Evolutionary conservation across 805 yeast genomes (phyloP), one percentile per base, ranked within the genome.

Genomic region (Cyberlindnera bimundalis): DNA sequence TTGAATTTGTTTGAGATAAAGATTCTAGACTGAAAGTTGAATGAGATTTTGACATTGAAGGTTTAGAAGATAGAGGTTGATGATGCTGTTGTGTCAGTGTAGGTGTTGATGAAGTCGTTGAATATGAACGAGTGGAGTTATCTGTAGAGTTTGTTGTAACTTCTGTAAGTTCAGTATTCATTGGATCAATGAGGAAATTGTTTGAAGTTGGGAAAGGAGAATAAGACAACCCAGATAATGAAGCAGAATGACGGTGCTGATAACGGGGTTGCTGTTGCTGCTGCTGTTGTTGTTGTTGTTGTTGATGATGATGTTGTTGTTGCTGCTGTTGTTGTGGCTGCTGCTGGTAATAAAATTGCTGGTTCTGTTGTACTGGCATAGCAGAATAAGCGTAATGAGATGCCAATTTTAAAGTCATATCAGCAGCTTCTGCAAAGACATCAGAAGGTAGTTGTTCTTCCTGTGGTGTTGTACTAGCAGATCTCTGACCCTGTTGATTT

Each of bases 1-100:
- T 40, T 23, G 43, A 29, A 16, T 38, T 35, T 5, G 19, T 24
- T n/a, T 42, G 25, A 11, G 33, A n/a, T 2, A 39, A 75, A n/a
- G 79, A 17, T 7, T 30, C 73, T 38, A 79, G 60, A 52, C 78
- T 78, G 25, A 74, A 65, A 8, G 78, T 68, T 4, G 80, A 75
- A 43, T 71, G 70, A 9, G 81, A 75, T 45, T 70, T 60, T n/a
- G 52, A 43, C 2, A 58, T 33, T 15, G 28, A 5, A 14, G 19
- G 28, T 14, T 23, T 33, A 23, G 19, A 16, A 10, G 28, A 3
- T 20, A 14, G 27, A n/a, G 6, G 33, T 10, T 15, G 37, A 26
- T 26, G 35, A 10, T 21, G 30, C n/a, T 9, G 27, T 19, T 9
- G 33, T 19, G 26, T 23, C 19, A 32, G 19, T 3, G 19, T 23